Conservation (phyloP, 495 filamentous ascomycete species). For the Penicillium canescens region DNA sequence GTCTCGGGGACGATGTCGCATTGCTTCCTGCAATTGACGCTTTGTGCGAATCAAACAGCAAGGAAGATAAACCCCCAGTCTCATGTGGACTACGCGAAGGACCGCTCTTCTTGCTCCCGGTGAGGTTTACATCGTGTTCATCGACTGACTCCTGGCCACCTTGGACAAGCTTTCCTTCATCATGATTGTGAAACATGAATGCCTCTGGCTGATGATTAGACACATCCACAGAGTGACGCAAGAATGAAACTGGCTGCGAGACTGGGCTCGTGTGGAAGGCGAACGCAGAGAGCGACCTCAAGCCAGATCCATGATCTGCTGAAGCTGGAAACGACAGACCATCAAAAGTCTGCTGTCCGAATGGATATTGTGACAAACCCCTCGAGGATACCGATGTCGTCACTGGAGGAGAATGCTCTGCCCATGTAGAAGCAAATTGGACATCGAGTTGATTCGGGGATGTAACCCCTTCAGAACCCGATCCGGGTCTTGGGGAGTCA, state of each 20-base stretch:
- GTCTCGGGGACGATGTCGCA: slow-evolving; percentile 1
- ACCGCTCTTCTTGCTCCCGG: background rate
- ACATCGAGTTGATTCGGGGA: slow-evolving; percentile 20
- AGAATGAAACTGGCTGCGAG: slow-evolving; percentile 38
- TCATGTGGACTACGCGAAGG: background rate
- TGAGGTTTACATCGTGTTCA: slow-evolving; percentile 8
- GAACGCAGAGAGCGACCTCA: slow-evolving; percentile 33
- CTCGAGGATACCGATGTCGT: slow-evolving; percentile 14
- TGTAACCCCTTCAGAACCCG: slow-evolving; percentile 20
- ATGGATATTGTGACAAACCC: slow-evolving; percentile 18
- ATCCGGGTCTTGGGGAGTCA: slow-evolving; percentile 28
- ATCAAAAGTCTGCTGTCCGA: slow-evolving; percentile 21
- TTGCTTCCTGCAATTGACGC: background rate
- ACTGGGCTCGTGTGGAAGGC: slow-evolving; percentile 30
- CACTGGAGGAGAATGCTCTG: slow-evolving; percentile 20
- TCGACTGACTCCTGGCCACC: background rate
- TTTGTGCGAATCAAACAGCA: slow-evolving; percentile 8
- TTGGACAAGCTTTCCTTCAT: slow-evolving; percentile 5
- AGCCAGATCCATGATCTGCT: slow-evolving; percentile 29
- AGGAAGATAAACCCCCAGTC: background rate
- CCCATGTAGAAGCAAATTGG: slow-evolving; percentile 24
- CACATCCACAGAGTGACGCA: slow-evolving; percentile 31
- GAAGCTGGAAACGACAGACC: slow-evolving; percentile 21
- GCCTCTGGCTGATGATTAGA: slow-evolving; percentile 8
- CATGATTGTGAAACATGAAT: slow-evolving; percentile 1